A percentile compares a stretch with the other conserved stretches of the same genome.
phyloP scores from a whole-genome alignment of 495 filamentous ascomycete species.

The Hypoxylon subgilvum region DNA sequence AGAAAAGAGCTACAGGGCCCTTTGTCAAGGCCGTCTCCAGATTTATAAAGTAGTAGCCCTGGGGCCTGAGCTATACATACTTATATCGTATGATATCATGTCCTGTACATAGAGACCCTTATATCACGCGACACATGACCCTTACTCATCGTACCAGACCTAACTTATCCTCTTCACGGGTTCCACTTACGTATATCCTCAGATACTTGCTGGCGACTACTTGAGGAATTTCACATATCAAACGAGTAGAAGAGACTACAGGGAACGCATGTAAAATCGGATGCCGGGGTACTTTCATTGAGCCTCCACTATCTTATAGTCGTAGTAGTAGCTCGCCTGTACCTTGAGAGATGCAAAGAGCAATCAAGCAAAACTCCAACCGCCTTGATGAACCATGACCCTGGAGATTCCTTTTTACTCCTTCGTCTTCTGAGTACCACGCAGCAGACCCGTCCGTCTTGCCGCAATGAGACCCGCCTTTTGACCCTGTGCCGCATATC shows the following conservation, averaged over 20 bases:
- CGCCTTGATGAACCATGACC: constrained; percentile 59
- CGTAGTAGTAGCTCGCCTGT: constrained; percentile 48
- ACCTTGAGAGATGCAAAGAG: constrained; percentile 64
- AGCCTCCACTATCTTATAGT: constrained; percentile 47
- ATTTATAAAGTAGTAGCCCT: too few relatives aligned
- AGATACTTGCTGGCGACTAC: neutral
- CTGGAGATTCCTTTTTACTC: constrained; percentile 67
- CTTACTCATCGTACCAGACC: constrained; percentile 8
- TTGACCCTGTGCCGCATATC: constrained; percentile 96
- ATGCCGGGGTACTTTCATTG: constrained; percentile 48
- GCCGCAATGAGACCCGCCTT: constrained; percentile 99
- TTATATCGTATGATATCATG: constrained; percentile 39
- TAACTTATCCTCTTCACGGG: constrained; percentile 7
- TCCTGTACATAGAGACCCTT: neutral
- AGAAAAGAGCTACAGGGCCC: neutral
- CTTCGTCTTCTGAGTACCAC: constrained; percentile 99
- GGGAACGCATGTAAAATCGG: constrained; percentile 38
- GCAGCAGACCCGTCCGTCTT: constrained; percentile 96
- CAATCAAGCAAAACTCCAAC: constrained; percentile 61
- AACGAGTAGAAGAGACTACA: too few relatives aligned
- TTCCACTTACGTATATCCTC: neutral
- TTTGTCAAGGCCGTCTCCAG: constrained; percentile 1
- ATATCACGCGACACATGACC: constrained; percentile 12
- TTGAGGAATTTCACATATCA: neutral
- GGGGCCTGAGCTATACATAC: constrained; percentile 5